Evolutionary conservation across 2,329 filamentous ascomycete genomes (phyloP).

Genomic region (Endothia cerciana): DNA sequence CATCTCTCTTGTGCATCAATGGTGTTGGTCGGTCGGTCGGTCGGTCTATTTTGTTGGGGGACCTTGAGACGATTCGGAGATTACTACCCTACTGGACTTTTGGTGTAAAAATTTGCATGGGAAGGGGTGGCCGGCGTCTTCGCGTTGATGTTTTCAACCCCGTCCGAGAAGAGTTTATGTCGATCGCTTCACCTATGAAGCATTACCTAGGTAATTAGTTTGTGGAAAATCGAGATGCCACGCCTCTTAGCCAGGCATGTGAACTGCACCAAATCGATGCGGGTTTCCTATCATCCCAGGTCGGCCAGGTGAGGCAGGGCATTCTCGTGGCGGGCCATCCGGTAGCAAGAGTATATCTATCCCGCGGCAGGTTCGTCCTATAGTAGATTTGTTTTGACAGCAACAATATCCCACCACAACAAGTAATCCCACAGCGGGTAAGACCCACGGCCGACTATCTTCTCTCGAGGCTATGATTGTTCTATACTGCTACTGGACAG

Average conservation of each 20-base stretch:
- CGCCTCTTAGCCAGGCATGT: neutral
- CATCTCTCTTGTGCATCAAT: slow-evolving; percentile 2
- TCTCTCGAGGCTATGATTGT: too few relatives aligned
- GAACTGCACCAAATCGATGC: too few relatives aligned
- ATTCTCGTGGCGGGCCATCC: too few relatives aligned
- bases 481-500: neutral
- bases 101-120: neutral
- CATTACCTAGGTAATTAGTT: neutral
- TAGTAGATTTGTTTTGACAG: too few relatives aligned
- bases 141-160: neutral
- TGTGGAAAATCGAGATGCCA: neutral
- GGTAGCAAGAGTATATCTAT: too few relatives aligned
- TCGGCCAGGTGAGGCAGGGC: too few relatives aligned
- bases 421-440: too few relatives aligned
- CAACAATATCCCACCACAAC: too few relatives aligned
- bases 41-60: neutral
- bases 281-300: too few relatives aligned
- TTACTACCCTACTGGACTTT: too few relatives aligned
- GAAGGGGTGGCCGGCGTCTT: neutral
- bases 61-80: neutral
- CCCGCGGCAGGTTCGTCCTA: too few relatives aligned
- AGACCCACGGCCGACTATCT: too few relatives aligned
- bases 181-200: neutral
- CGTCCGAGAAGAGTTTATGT: neutral
- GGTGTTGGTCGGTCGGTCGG: slow-evolving; percentile 3